Percentiles rank a stretch among this genome's conserved stretches.
phyloP scores from a whole-genome alignment of 225 moss, liverwort and hornwort genomes.

The Antitrichia curtipendula region DNA sequence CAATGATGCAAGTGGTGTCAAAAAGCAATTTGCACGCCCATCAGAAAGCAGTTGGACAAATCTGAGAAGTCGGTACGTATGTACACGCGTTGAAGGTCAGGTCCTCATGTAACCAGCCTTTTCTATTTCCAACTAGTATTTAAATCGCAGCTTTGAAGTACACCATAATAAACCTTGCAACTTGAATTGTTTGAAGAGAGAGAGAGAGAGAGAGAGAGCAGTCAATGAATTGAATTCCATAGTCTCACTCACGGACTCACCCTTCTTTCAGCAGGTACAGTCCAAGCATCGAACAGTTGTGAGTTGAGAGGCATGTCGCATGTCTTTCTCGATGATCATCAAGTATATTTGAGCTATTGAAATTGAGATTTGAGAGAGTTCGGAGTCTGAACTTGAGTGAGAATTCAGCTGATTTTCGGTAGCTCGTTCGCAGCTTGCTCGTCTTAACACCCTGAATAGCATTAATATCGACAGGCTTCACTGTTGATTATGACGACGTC shows the following conservation, averaged over 20 bases:
- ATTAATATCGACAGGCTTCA: not conserved
- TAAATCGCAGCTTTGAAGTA: not conserved
- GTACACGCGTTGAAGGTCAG: not conserved
- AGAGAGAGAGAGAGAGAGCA: not conserved
- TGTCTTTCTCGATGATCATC: not conserved
- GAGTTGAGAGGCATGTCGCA: not conserved
- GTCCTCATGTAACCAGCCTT: no score
- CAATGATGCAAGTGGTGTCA: not conserved
- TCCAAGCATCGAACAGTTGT: not conserved
- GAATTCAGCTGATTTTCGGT: not conserved
- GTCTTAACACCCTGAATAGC: not conserved
- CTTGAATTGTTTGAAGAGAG: not conserved
- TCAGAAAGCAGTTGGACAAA: not conserved
- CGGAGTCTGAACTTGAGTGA: not conserved
- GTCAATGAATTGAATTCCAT: not conserved
- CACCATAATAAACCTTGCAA: no score
- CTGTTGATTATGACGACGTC: not conserved
- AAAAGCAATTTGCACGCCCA: not conserved
- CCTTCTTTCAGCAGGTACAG: not conserved
- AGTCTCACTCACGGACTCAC: not conserved
- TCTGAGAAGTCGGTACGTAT: not conserved
- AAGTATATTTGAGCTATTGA: not conserved
- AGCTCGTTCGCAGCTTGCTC: not conserved
- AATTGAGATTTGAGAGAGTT: not conserved
- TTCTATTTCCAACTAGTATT: not conserved